Conservation (phyloP, 257 asterid species). For the Handroanthus guayacan region DNA sequence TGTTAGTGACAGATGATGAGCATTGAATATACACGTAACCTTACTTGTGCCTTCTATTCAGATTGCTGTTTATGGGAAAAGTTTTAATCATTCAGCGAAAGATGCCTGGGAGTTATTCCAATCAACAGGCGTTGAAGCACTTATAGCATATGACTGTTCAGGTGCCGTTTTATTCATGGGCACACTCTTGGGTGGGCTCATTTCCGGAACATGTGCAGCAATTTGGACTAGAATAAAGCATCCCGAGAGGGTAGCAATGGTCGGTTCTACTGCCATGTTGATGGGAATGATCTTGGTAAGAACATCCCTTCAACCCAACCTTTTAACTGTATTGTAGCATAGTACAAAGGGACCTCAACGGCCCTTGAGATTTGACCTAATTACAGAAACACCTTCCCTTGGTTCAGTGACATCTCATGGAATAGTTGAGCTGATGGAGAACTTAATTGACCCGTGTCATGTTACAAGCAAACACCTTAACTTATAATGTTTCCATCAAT, state of each 20-base stretch:
- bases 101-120: slow-evolving; percentile 99
- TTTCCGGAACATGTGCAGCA: slow-evolving; percentile 86
- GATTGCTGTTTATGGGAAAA: slow-evolving; percentile 96
- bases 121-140: slow-evolving; percentile 95
- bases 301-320: too few species aligned
- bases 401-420: too few species aligned
- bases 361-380: too few species aligned
- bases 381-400: too few species aligned
- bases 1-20: not conserved
- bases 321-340: too few species aligned
- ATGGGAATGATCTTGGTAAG: slow-evolving; percentile 98
- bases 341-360: too few species aligned
- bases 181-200: slow-evolving; percentile 83
- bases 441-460: too few species aligned
- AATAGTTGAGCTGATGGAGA: too few species aligned
- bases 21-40: not conserved
- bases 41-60: slow-evolving; percentile 34
- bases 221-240: slow-evolving; percentile 78
- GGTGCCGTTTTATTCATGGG: slow-evolving; percentile 97
- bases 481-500: too few species aligned
- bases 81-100: slow-evolving; percentile 92
- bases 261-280: slow-evolving; percentile 90
- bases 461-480: too few species aligned
- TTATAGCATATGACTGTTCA: slow-evolving; percentile 93
- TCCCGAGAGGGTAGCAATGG: slow-evolving; percentile 84